Conservation (phyloP, 2,329 filamentous ascomycete species). For the Penicillium sp. region DNA sequence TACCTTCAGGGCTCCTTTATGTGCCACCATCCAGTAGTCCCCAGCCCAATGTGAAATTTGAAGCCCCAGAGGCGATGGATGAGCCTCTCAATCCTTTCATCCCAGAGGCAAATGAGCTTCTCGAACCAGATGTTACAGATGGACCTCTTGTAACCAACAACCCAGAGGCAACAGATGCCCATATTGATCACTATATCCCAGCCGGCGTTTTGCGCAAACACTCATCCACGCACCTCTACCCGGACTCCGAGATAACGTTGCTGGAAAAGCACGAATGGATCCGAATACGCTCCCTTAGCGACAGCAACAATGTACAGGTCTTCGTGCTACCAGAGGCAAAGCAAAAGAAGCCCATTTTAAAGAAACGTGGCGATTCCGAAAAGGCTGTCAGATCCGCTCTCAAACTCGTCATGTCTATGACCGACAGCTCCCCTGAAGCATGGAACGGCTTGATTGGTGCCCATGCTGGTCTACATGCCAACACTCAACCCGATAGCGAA, state of each 20-base stretch:
- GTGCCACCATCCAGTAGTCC: background rate
- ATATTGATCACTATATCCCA: conserved; percentile 18
- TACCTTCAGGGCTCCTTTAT: background rate
- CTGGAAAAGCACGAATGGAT: conserved; percentile 40
- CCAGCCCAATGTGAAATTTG: background rate
- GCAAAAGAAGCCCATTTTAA: conserved; percentile 18
- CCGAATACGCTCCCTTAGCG: conserved; percentile 20
- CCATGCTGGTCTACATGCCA: background rate
- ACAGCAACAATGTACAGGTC: conserved; percentile 29
- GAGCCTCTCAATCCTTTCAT: background rate
- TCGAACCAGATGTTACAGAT: background rate
- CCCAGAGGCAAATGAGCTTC: background rate
- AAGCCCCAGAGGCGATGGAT: background rate
- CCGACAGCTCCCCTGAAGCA: conserved; percentile 39
- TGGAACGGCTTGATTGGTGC: conserved; percentile 36
- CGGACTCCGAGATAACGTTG: conserved; percentile 21
- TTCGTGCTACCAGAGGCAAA: conserved; percentile 42
- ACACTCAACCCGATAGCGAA: conserved; percentile 13
- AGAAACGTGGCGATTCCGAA: too few species aligned
- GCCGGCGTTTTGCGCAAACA: conserved; percentile 31
- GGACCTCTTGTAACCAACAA: background rate
- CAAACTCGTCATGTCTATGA: conserved; percentile 38
- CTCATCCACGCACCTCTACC: conserved; percentile 10
- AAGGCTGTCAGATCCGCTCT: conserved; percentile 33
- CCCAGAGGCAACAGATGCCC: background rate